Percentiles rank a stretch among this genome's conserved stretches.
Evolutionary conservation across 2,329 filamentous ascomycete genomes (phyloP).

Genomic region (Colletotrichum cuscutae): DNA sequence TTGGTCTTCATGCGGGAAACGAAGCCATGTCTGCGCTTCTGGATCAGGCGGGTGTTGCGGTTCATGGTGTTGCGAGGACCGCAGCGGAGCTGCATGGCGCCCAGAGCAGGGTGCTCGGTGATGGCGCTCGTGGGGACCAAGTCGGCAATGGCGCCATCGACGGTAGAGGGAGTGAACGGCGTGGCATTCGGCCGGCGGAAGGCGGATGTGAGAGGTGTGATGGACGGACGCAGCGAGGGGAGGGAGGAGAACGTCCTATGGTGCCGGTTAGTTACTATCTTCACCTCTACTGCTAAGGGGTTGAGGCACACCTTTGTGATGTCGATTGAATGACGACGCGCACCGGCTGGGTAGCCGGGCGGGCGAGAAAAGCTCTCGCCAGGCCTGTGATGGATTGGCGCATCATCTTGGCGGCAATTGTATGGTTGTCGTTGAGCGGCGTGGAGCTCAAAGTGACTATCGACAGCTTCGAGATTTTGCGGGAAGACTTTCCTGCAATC

Average conservation of each 20-base stretch:
- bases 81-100: slow-evolving; percentile 63
- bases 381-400: slow-evolving; percentile 30
- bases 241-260: slow-evolving; percentile 60
- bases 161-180: slow-evolving; percentile 44
- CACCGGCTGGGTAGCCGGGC: background rate
- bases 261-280: slow-evolving; percentile 1
- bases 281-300: background rate
- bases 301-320: slow-evolving; percentile 18
- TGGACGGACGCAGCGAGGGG: slow-evolving; percentile 60
- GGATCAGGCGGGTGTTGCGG: slow-evolving; percentile 62
- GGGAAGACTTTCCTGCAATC: slow-evolving; percentile 23
- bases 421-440: slow-evolving; percentile 1
- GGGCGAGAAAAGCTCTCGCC: slow-evolving; percentile 1
- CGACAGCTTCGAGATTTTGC: slow-evolving; percentile 24
- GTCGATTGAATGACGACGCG: background rate
- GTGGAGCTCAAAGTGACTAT: slow-evolving; percentile 9
- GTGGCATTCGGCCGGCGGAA: slow-evolving; percentile 44
- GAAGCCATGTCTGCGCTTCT: slow-evolving; percentile 70
- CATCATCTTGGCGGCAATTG: slow-evolving; percentile 30
- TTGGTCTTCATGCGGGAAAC: slow-evolving; percentile 60
- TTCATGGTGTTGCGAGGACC: slow-evolving; percentile 69
- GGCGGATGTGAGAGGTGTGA: slow-evolving; percentile 45
- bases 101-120: slow-evolving; percentile 64
- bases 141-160: slow-evolving; percentile 46
- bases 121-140: slow-evolving; percentile 58